Evolutionary conservation across 495 filamentous ascomycete genomes (phyloP), one percentile per base, ranked within the genome.

Genomic region (Aspergillus egyptiacus): DNA sequence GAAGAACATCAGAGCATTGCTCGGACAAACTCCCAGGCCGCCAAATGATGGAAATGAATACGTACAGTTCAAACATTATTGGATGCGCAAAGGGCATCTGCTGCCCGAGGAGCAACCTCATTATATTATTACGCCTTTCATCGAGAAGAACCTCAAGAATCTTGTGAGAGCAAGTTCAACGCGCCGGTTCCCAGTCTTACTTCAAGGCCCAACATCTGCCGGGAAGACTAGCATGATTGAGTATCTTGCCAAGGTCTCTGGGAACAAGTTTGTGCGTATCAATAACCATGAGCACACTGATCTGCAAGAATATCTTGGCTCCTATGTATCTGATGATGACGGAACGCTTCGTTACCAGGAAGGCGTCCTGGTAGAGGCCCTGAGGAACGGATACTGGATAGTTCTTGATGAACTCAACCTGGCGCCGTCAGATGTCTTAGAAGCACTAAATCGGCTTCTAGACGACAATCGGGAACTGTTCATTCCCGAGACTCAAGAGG

Each of bases 171-270:
- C 94, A 17, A 88, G 86, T 34, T 95, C 91, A 0, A 96, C 91
- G 6, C 78, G 90, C 25, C 81, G 85, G 46, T 97, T 94, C 64
- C 94, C 94, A 10, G 86, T 99, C 34, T 71, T 99, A n/a, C 81
- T 99, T 14, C 94, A 99, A 61, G 94, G 94, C 5, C 94, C 94
- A 18, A 99, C 94, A 0, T 97, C 93, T 30, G 83, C 89, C 25
- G 94, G 94, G 46, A 99, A 99, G 67, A 99, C 94, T 0, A 96
- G 91, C 62, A 96, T 99, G 94, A 91, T 99, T 43, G 91, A 96
- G 63, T 95, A 95, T 62, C 77, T 99, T 23, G 94, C 94, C 5
- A 93, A 93, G 62, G 85, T 87, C 37, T 96, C 89, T 20, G 94
- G 94, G 2, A 95, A 99, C 58, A 91, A 88, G 58, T 97, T 96